phyloP scores from a whole-genome alignment of 1,139 yeast species.

The Pneumocystis oryctolagi region DNA sequence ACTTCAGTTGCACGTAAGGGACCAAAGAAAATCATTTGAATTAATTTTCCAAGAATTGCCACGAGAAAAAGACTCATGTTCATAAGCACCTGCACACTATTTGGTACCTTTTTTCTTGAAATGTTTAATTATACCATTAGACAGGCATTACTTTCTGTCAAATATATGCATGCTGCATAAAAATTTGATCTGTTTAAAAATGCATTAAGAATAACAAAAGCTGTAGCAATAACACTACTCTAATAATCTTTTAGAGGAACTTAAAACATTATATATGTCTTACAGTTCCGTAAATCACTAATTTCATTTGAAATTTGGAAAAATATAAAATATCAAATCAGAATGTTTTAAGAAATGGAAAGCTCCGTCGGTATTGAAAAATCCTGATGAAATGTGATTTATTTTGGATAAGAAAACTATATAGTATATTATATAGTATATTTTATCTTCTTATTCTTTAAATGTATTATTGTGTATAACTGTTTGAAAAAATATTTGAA shows the following conservation, averaged over 20 bases:
- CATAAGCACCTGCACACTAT: background rate
- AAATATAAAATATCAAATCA: background rate
- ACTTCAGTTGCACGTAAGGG: constrained; percentile 57
- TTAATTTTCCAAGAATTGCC: background rate
- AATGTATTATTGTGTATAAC: background rate
- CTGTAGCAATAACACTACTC: background rate
- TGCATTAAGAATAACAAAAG: background rate
- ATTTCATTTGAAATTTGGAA: background rate
- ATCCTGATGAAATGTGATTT: background rate
- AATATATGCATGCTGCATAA: constrained; percentile 1
- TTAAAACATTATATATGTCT: background rate
- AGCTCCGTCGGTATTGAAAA: background rate
- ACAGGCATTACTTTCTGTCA: background rate
- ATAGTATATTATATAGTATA: background rate
- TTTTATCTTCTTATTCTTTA: background rate
- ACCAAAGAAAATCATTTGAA: constrained; percentile 49
- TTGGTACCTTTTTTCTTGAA: background rate
- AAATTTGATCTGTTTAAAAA: background rate
- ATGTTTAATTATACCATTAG: background rate
- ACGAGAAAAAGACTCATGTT: background rate
- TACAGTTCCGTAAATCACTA: background rate
- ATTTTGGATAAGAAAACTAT: background rate
- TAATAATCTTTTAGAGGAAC: background rate
- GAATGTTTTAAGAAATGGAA: background rate
- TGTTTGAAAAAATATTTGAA: too few relatives aligned